phyloP scores from a whole-genome alignment of 129 eudicot species.

The Chrysanthemum makinoi region DNA sequence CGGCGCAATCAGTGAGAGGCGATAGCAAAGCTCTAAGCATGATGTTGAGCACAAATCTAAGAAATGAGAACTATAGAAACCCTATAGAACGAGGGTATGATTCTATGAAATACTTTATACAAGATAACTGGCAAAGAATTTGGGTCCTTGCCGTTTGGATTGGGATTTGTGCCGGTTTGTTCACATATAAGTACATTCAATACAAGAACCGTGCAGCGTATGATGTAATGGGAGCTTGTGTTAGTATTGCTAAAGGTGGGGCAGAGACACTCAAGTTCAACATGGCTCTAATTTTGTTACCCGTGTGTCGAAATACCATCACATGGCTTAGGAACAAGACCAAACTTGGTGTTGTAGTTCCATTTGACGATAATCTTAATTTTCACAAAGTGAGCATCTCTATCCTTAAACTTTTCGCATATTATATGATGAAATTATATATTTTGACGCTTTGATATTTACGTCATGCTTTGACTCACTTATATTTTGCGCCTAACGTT shows the following conservation, averaged over 20 bases:
- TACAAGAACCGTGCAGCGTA: constrained; percentile 53
- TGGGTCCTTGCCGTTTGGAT: constrained; percentile 63
- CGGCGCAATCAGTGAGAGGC: constrained; percentile 33
- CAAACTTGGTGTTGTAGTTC: constrained; percentile 42
- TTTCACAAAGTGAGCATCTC: constrained; percentile 49
- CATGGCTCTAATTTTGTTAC: constrained; percentile 64
- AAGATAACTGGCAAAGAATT: constrained; percentile 60
- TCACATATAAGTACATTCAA: constrained; percentile 55
- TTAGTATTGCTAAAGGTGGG: constrained; percentile 57
- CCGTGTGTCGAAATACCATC: constrained; percentile 62
- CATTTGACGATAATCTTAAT: constrained; percentile 65
- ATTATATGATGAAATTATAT: not conserved
- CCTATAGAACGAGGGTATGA: constrained; percentile 34
- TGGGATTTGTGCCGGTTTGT: constrained; percentile 41
- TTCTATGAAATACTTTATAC: constrained; percentile 35
- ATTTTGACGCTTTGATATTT: not conserved
- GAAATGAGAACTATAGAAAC: constrained; percentile 34
- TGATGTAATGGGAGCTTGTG: constrained; percentile 64
- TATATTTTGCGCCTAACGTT: not conserved
- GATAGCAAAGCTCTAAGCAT: constrained; percentile 44
- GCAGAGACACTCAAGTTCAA: constrained; percentile 65
- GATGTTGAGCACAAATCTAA: constrained; percentile 47
- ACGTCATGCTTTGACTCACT: not conserved
- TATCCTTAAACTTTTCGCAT: not conserved
- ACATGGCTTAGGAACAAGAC: constrained; percentile 64